These are phyloP conservation scores for Paramecium pentaurelia DNA, from an alignment of 73 alveolate genomes.

Conservation along the genomic window DNA sequence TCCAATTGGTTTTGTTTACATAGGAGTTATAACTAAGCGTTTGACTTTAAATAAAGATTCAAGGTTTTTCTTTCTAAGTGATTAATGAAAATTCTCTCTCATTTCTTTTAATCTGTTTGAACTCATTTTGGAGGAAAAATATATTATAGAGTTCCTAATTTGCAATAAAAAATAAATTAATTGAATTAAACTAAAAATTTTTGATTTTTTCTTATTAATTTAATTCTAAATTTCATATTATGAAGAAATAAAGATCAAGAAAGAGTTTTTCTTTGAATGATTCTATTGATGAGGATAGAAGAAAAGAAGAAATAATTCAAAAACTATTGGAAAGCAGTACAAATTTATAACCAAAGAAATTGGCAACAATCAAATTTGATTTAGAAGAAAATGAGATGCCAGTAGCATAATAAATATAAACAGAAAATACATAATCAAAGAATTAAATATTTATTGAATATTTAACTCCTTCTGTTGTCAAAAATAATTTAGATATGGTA, in stretches of 20 bases:
- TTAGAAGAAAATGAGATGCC: neutral
- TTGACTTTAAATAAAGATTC: neutral
- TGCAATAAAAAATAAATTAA: neutral
- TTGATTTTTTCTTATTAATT: neutral
- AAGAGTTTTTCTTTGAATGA: constrained; percentile 1
- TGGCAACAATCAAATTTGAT: neutral
- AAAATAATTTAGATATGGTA: constrained; percentile 11
- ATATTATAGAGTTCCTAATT: neutral
- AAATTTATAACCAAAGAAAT: neutral
- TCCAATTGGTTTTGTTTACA: neutral
- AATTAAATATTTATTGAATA: neutral
- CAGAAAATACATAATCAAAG: neutral
- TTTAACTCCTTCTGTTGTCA: neutral
- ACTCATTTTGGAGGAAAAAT: neutral
- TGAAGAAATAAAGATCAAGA: constrained; percentile 1
- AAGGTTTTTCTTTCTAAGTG: neutral
- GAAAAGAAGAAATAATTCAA: constrained; percentile 17
- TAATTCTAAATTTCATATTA: neutral
- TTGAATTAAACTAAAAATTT: neutral
- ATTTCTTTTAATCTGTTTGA: neutral
- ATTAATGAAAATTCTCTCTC: neutral
- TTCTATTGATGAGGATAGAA: neutral
- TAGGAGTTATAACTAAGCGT: neutral
- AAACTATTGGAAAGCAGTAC: neutral
- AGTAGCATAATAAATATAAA: neutral